These are phyloP conservation scores for Euclidium syriacum DNA, from an alignment of 345 rosid species.

Conservation along the genomic window DNA sequence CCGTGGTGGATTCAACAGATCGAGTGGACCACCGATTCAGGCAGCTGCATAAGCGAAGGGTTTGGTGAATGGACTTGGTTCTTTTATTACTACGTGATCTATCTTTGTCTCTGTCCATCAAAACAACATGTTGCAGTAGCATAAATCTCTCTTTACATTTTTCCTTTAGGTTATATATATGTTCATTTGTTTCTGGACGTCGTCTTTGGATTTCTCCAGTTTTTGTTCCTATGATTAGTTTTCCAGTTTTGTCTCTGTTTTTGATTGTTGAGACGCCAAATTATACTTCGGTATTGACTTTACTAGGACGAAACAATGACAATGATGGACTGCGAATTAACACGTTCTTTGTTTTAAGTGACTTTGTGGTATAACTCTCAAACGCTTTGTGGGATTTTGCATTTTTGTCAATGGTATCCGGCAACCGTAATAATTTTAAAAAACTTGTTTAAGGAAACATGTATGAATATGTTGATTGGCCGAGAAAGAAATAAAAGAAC, in stretches of 20 bases:
- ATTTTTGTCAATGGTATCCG: neutral
- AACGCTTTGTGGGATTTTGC: neutral
- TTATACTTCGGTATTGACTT: neutral
- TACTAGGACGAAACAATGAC: neutral
- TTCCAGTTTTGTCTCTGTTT: constrained; percentile 13
- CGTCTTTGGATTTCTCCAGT: constrained; percentile 21
- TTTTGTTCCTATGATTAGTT: neutral
- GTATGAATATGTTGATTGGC: too few species aligned
- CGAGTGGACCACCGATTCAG: constrained; percentile 30
- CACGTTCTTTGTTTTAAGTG: neutral
- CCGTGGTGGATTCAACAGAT: constrained; percentile 33
- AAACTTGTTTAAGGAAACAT: too few species aligned
- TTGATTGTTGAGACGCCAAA: neutral
- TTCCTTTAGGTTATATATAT: constrained; percentile 24
- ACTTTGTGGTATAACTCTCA: neutral
- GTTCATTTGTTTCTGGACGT: constrained; percentile 24
- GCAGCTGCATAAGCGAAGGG: constrained; percentile 17
- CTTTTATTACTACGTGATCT: neutral
- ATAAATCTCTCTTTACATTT: constrained; percentile 25
- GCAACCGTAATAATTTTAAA: too few species aligned
- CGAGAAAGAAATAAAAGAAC: too few species aligned
- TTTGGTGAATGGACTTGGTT: neutral
- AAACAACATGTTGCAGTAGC: constrained; percentile 46
- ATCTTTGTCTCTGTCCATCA: neutral
- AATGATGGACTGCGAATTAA: too few species aligned